These are phyloP conservation scores for Neurospora tetraspora DNA, from an alignment of 495 filamentous ascomycete species.

Conservation along the genomic window DNA sequence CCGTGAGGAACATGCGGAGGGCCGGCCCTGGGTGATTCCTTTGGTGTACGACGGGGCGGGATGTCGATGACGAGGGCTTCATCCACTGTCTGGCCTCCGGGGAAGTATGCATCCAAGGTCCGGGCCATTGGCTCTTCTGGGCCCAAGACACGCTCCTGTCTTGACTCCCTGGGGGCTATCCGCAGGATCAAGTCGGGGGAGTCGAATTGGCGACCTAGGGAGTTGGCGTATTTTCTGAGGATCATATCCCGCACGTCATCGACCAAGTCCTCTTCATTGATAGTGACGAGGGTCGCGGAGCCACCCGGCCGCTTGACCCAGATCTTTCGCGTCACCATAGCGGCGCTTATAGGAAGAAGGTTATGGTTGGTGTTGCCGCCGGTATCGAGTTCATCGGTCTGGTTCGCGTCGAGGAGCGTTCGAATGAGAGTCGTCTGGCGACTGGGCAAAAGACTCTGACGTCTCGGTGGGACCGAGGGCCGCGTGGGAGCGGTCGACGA, in stretches of 20 bases:
- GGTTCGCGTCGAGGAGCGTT: constrained; percentile 30
- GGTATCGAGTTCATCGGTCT: constrained; percentile 22
- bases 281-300: constrained; percentile 78
- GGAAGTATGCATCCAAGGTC: constrained; percentile 75
- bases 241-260: constrained; percentile 93
- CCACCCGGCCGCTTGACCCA: constrained; percentile 84
- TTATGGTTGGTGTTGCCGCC: constrained; percentile 21
- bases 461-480: constrained; percentile 21
- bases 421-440: constrained; percentile 38
- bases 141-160: constrained; percentile 61
- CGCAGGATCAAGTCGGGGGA: constrained; percentile 77
- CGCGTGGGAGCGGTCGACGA: constrained; percentile 14
- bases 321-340: constrained; percentile 69
- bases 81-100: constrained; percentile 78
- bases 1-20: constrained; percentile 35
- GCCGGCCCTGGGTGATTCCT: constrained; percentile 56
- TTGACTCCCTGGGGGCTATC: constrained; percentile 82
- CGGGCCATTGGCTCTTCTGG: constrained; percentile 79
- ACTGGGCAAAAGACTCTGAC: constrained; percentile 39
- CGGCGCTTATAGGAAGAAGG: constrained; percentile 30
- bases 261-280: constrained; percentile 80
- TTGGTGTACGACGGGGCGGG: constrained; percentile 69
- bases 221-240: constrained; percentile 85
- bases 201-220: constrained; percentile 78
- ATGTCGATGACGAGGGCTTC: constrained; percentile 91